Evolutionary conservation across 2,329 filamentous ascomycete species (phyloP), one percentile per base, ranked within the genome.

Genomic region (Cladorrhinum sp.): DNA sequence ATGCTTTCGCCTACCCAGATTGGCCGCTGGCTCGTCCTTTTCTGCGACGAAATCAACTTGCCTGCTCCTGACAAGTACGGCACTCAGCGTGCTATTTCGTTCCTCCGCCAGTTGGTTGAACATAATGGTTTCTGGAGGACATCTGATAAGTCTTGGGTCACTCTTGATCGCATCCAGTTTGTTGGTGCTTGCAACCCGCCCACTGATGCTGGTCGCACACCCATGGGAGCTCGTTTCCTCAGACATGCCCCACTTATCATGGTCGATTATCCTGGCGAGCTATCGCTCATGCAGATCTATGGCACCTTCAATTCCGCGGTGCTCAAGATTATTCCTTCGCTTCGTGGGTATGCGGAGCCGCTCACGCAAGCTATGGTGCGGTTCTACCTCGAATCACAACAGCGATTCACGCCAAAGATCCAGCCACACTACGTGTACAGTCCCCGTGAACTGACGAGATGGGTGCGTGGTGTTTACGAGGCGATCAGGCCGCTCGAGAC

Each of bases 61-160:
- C 95, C 95, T 6, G 93, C 95, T 3, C 95, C 95, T 2, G 95
- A 99, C 77, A 93, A 92, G 70, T 99, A 99, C 73, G 93, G 93
- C 58, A 99, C 96, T 1, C 95, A 99, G 75, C 88, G 95, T 64
- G 95, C 95, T 32, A 99, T 99, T 66, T 96, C 95, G 5, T 99
- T 99, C 84, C 77, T 99, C 66, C 88, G 96, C 68, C 95, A 99
- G 74, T 86, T 99, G 64, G 93, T 99, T 53, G 95, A 99, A 75
- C 95, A 99, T 72, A 98, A 98, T 68, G 95, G 95, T 27, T 99
- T 99, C 84, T 99, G 96, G 96, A 86, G 93, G 67, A 96, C 96
- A 0, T 91, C 91, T 0, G 96, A 98, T 77, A 97, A 96, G 79
- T 92, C 90, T 3, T 99, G 95, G 95, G 95, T 99, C 55, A 96